Percentiles rank a stretch among this genome's conserved stretches.
phyloP scores from a whole-genome alignment of 148 eudicot species.

The Vaccinium macrocarpon region DNA sequence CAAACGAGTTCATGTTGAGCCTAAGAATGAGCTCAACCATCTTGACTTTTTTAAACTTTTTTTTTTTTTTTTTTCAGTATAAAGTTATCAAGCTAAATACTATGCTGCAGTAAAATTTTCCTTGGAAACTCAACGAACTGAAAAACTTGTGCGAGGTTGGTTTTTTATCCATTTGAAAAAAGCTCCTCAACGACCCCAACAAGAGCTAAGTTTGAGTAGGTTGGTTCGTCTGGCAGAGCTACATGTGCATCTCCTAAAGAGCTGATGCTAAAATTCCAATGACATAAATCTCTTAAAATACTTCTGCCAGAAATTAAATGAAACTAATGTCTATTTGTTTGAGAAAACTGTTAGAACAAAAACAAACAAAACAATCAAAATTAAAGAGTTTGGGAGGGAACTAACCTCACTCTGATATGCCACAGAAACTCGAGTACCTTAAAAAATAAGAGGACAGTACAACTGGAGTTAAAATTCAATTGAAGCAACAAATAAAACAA shows the following conservation, averaged over 20 bases:
- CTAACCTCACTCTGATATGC: conserved; percentile 83
- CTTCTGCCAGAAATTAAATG: not conserved
- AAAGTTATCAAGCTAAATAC: not conserved
- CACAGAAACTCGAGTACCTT: conserved; percentile 85
- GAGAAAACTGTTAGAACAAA: not conserved
- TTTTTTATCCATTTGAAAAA: not conserved
- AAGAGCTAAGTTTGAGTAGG: not conserved
- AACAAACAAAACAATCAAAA: not conserved
- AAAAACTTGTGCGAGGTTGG: not conserved
- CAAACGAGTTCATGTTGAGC: not conserved
- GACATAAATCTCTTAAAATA: not conserved
- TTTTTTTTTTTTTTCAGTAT: not conserved
- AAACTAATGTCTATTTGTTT: not conserved
- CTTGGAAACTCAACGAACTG: not conserved
- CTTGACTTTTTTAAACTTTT: not conserved
- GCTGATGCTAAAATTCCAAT: not conserved
- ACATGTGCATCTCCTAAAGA: not conserved
- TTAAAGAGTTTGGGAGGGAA: not conserved
- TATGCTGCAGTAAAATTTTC: not conserved
- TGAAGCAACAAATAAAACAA: not conserved
- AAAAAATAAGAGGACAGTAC: conserved; percentile 11
- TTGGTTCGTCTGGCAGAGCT: not conserved
- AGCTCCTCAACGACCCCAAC: not conserved
- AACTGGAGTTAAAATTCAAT: not conserved
- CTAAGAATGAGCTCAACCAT: not conserved